phyloP scores from a whole-genome alignment of 1,284 basidiomycete species.

The Cutaneotrichosporon sp. region DNA sequence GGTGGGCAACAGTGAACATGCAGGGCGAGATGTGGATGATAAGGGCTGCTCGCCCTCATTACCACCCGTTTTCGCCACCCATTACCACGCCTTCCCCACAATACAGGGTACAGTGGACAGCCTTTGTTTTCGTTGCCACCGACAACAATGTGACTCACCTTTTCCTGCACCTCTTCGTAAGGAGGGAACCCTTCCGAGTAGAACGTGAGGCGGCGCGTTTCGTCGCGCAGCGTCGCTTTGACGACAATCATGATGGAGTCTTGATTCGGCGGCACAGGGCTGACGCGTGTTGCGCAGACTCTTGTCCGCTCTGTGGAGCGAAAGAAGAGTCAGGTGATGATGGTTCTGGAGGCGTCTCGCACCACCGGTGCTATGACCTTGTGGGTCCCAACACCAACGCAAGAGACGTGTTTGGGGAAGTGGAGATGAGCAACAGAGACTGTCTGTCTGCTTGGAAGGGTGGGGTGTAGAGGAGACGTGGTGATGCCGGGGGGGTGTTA shows the following conservation, averaged over 20 bases:
- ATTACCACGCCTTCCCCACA: background rate
- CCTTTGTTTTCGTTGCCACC: background rate
- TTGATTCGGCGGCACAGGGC: background rate
- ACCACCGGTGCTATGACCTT: background rate
- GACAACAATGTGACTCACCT: constrained; percentile 27
- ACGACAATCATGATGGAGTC: constrained; percentile 34
- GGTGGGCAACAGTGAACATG: too few species aligned
- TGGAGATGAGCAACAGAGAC: too few species aligned
- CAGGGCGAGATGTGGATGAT: too few species aligned
- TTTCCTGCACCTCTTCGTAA: constrained; percentile 39
- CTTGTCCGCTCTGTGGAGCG: background rate
- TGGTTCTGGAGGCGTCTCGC: too few species aligned
- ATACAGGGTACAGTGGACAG: too few species aligned
- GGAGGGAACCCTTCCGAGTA: constrained; percentile 37
- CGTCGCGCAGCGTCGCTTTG: constrained; percentile 46
- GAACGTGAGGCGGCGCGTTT: constrained; percentile 44
- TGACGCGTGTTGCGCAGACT: too few species aligned
- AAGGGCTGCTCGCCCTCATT: background rate
- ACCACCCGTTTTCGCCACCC: constrained; percentile 10
- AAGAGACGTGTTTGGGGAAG: too few species aligned
- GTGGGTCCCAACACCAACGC: too few species aligned
- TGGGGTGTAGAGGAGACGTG: too few species aligned
- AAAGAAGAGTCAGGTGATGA: background rate
- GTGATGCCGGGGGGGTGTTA: too few species aligned
- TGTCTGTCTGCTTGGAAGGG: too few species aligned